Evolutionary conservation across 495 filamentous ascomycete species (phyloP).

Genomic region (Penicillium bovifimosum): DNA sequence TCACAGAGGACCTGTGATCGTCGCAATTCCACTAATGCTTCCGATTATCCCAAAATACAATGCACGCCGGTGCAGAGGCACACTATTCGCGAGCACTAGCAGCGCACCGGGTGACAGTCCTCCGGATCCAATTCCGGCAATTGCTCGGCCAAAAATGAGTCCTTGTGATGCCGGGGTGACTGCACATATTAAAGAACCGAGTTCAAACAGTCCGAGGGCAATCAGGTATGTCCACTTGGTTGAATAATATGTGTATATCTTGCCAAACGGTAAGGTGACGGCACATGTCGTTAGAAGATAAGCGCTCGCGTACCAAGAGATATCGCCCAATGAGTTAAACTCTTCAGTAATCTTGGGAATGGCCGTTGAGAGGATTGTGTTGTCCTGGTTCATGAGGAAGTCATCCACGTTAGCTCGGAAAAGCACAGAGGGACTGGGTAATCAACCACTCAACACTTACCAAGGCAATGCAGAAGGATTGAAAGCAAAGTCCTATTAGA

Average conservation of each 20-base stretch:
- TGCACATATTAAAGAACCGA: slow-evolving; percentile 76
- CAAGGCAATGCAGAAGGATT: slow-evolving; percentile 61
- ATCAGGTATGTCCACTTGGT: slow-evolving; percentile 68
- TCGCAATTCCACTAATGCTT: slow-evolving; percentile 73
- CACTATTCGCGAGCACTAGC: slow-evolving; percentile 70
- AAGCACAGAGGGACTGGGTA: not conserved
- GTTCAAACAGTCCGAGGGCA: slow-evolving; percentile 72
- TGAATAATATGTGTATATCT: slow-evolving; percentile 72
- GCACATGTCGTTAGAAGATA: slow-evolving; percentile 69
- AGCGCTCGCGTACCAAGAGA: slow-evolving; percentile 74
- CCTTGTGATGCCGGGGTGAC: slow-evolving; percentile 66
- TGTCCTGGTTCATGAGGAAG: slow-evolving; percentile 41
- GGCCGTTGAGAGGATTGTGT: slow-evolving; percentile 81
- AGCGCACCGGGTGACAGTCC: slow-evolving; percentile 79
- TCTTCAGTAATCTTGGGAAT: slow-evolving; percentile 78
- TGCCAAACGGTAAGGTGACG: slow-evolving; percentile 70
- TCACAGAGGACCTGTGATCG: slow-evolving; percentile 64
- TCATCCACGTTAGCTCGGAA: not conserved
- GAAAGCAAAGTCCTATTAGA: slow-evolving; percentile 53
- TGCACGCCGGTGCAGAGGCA: slow-evolving; percentile 67
- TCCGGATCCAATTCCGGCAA: slow-evolving; percentile 75
- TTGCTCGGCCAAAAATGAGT: slow-evolving; percentile 77
- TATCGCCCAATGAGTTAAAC: slow-evolving; percentile 67
- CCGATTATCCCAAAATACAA: slow-evolving; percentile 71
- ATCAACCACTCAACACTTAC: slow-evolving; percentile 26